A percentile compares a stretch with the other conserved stretches of the same genome.
Conservation (phyloP, 495 filamentous ascomycete species). For the Copromyces sp. region DNA sequence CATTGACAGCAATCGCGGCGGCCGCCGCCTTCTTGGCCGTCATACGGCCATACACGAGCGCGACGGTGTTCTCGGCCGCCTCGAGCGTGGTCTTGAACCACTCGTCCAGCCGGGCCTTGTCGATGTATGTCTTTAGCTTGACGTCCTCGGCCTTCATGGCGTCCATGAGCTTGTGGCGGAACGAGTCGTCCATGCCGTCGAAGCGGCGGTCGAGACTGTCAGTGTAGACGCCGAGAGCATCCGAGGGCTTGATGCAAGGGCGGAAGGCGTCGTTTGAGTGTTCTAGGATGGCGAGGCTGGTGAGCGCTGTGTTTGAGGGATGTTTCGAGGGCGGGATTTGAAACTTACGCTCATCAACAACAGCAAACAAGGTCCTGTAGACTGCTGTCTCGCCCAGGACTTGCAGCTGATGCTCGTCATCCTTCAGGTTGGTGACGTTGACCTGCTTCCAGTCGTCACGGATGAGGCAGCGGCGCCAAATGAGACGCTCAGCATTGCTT, state of each 20-base stretch:
- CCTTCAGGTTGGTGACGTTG: slow-evolving; percentile 44
- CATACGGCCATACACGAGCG: slow-evolving; percentile 2
- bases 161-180: slow-evolving; percentile 40
- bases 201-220: slow-evolving; percentile 46
- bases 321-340: background rate
- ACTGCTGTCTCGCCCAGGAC: slow-evolving; percentile 38
- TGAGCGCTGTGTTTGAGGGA: background rate
- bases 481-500: slow-evolving; percentile 51
- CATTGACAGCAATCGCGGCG: background rate
- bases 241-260: slow-evolving; percentile 36
- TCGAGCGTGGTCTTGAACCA: slow-evolving; percentile 35
- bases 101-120: slow-evolving; percentile 48
- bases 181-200: slow-evolving; percentile 31
- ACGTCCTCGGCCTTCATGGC: slow-evolving; percentile 47
- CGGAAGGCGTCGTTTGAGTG: slow-evolving; percentile 25
- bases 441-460: slow-evolving; percentile 65
- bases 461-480: slow-evolving; percentile 76
- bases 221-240: slow-evolving; percentile 42
- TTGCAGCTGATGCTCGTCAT: slow-evolving; percentile 36
- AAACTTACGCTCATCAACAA: slow-evolving; percentile 35
- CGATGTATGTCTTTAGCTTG: slow-evolving; percentile 40
- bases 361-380: slow-evolving; percentile 39
- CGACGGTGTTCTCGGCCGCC: slow-evolving; percentile 22
- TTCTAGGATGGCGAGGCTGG: slow-evolving; percentile 12
- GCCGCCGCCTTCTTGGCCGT: slow-evolving; percentile 2